A percentile compares a stretch with the other conserved stretches of the same genome.
phyloP scores from a whole-genome alignment of 2,329 filamentous ascomycete species.

The Alternaria sp. region DNA sequence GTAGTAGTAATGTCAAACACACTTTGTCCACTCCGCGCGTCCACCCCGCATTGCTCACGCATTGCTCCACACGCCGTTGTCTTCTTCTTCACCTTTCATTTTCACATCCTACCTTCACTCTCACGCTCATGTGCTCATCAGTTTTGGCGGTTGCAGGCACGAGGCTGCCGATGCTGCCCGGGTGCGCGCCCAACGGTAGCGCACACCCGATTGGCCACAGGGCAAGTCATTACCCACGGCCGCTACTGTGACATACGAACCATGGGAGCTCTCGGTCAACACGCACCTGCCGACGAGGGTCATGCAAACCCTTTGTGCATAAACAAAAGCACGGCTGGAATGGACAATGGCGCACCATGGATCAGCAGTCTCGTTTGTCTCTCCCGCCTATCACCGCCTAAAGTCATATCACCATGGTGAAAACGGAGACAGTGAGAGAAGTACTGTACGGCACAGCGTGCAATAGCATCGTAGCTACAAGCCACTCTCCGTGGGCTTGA shows the following conservation, averaged over 20 bases:
- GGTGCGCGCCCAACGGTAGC: neutral
- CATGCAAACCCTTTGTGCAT: conserved; percentile 11
- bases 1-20: neutral
- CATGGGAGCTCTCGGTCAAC: conserved; percentile 4
- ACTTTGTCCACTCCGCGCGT: neutral
- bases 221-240: conserved; percentile 1
- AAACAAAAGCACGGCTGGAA: neutral
- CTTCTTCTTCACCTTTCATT: neutral
- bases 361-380: conserved; percentile 3
- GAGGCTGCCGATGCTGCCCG: neutral
- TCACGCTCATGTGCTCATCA: neutral
- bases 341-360: neutral
- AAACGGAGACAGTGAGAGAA: neutral
- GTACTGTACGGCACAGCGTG: neutral
- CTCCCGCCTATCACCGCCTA: conserved; percentile 2
- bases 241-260: conserved; percentile 2
- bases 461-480: neutral
- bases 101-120: neutral
- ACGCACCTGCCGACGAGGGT: neutral
- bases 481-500: neutral
- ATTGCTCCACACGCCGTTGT: too few relatives aligned
- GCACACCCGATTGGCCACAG: neutral
- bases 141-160: neutral
- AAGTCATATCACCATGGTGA: conserved; percentile 8
- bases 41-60: neutral